phyloP scores from a whole-genome alignment of 2,329 filamentous ascomycete species.

The Parafenestella ontariensis region DNA sequence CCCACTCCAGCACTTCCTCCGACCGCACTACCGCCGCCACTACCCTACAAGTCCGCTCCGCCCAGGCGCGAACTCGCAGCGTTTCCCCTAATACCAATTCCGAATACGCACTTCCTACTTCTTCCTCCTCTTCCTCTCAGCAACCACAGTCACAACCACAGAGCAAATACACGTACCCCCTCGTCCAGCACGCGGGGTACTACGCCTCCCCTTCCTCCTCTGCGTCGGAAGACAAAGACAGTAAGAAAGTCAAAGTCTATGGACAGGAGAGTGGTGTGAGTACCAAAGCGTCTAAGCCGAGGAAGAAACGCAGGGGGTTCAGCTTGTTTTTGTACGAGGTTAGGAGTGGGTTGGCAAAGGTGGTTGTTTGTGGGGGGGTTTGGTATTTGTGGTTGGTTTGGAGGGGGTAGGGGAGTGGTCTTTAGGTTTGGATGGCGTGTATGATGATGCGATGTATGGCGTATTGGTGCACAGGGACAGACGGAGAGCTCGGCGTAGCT shows the following conservation, averaged over 20 bases:
- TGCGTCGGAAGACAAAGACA: slow-evolving; percentile 13
- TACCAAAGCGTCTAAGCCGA: slow-evolving; percentile 38
- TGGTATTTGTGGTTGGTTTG: slow-evolving; percentile 74
- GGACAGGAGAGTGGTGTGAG: slow-evolving; percentile 35
- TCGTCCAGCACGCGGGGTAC: slow-evolving; percentile 54
- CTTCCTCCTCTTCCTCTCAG: slow-evolving; percentile 18
- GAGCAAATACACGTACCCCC: slow-evolving; percentile 37
- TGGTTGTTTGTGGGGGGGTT: slow-evolving; percentile 67
- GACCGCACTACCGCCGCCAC: slow-evolving; percentile 20
- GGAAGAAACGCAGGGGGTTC: slow-evolving; percentile 49
- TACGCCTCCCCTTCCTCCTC: too few relatives aligned
- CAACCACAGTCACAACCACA: slow-evolving; percentile 1
- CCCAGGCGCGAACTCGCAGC: slow-evolving; percentile 46
- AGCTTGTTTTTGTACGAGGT: slow-evolving; percentile 66
- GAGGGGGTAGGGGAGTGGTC: slow-evolving; percentile 67
- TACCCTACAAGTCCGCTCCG: slow-evolving; percentile 36
- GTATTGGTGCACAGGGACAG: neutral
- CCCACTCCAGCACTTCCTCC: slow-evolving; percentile 41
- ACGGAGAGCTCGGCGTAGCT: neutral
- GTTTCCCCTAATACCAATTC: too few relatives aligned
- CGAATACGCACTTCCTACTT: slow-evolving; percentile 43
- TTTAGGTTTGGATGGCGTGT: too few relatives aligned
- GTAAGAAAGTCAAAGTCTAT: slow-evolving; percentile 35
- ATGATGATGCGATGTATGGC: neutral
- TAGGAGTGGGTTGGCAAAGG: slow-evolving; percentile 65